Conservation (phyloP, 306 rosid species). For the Lotus japonicus region DNA sequence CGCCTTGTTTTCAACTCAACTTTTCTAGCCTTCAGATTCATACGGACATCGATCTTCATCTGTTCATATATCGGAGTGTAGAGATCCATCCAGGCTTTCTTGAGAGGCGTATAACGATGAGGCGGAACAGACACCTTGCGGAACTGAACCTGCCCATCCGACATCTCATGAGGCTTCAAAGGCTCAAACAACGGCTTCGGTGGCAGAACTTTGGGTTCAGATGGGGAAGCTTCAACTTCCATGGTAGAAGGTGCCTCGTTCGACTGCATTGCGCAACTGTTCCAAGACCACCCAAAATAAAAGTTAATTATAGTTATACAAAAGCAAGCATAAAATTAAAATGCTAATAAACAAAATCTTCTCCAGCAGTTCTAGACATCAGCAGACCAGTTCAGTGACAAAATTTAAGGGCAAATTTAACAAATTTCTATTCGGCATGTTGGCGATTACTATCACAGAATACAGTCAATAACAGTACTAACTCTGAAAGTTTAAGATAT, state of each 20-base stretch:
- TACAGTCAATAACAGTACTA: too few relatives aligned
- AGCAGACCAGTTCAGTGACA: not conserved
- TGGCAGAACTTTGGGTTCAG: constrained; percentile 40
- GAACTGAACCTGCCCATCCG: constrained; percentile 75
- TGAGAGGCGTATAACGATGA: constrained; percentile 76
- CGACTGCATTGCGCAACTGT: constrained; percentile 46
- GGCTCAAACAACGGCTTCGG: constrained; percentile 68
- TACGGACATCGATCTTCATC: constrained; percentile 80
- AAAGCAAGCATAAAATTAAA: not conserved
- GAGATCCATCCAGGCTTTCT: constrained; percentile 82
- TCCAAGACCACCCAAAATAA: not conserved
- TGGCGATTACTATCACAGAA: too few relatives aligned
- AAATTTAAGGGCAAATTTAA: not conserved
- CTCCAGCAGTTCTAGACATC: not conserved
- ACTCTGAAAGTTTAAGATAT: too few relatives aligned
- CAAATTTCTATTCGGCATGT: not conserved
- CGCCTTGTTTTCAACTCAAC: constrained; percentile 70
- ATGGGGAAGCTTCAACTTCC: constrained; percentile 47
- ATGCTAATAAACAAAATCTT: not conserved
- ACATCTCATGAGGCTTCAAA: constrained; percentile 83
- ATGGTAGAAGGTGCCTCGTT: constrained; percentile 37
- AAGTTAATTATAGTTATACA: not conserved
- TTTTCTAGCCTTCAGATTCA: constrained; percentile 80
- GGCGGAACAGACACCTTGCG: constrained; percentile 76
- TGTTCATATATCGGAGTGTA: constrained; percentile 73